Evolutionary conservation across 805 yeast species (phyloP).

Genomic region (Schwanniomyces sp.): DNA sequence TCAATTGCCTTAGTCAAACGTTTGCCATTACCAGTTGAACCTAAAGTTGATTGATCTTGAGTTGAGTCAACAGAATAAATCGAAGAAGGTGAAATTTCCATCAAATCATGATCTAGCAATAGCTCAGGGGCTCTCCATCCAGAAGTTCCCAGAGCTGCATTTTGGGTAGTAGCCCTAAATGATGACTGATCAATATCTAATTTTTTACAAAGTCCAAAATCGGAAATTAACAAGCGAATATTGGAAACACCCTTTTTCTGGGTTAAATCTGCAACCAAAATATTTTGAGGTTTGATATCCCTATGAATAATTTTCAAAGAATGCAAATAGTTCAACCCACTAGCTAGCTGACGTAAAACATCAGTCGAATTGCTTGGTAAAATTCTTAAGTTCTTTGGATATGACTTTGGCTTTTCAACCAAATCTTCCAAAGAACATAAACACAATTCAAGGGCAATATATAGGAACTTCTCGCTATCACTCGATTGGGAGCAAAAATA

Average conservation of each 20-base stretch:
- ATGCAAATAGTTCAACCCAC: slow-evolving; percentile 85
- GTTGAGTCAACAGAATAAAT: slow-evolving; percentile 24
- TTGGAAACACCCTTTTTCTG: slow-evolving; percentile 21
- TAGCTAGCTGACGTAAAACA: slow-evolving; percentile 71
- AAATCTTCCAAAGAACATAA: slow-evolving; percentile 86
- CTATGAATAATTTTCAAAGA: slow-evolving; percentile 90
- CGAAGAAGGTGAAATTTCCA: slow-evolving; percentile 40
- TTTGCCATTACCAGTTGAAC: slow-evolving; percentile 26
- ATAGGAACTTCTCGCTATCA: slow-evolving; percentile 68
- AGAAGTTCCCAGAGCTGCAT: slow-evolving; percentile 88
- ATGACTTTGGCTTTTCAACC: slow-evolving; percentile 52
- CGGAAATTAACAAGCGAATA: slow-evolving; percentile 80
- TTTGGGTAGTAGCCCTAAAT: slow-evolving; percentile 86
- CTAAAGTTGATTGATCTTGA: slow-evolving; percentile 11
- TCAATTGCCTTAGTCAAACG: slow-evolving; percentile 88
- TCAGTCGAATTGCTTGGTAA: slow-evolving; percentile 36
- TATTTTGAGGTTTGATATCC: slow-evolving; percentile 93
- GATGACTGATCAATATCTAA: slow-evolving; percentile 91
- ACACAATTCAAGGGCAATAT: slow-evolving; percentile 92
- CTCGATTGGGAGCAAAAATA: slow-evolving; percentile 92
- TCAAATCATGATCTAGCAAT: slow-evolving; percentile 41
- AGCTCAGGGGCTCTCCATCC: slow-evolving; percentile 99
- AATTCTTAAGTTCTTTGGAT: slow-evolving; percentile 34
- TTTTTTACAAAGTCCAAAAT: slow-evolving; percentile 93
- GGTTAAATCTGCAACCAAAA: slow-evolving; percentile 74